These are phyloP conservation scores for Daldinia vernicosa DNA, from an alignment of 495 filamentous ascomycete species.

Conservation along the genomic window DNA sequence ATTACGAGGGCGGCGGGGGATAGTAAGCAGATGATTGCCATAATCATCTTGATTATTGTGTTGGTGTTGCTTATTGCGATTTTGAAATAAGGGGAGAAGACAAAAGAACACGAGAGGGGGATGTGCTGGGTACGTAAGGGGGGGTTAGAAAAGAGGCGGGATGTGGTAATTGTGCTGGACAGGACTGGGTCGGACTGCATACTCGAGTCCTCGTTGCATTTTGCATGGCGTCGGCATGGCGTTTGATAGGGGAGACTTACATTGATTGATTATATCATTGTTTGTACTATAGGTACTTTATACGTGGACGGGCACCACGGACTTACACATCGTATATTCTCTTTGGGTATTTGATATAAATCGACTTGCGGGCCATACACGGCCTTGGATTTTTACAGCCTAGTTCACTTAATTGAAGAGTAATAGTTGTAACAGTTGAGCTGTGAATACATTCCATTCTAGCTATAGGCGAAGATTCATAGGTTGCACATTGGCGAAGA, in stretches of 20 bases:
- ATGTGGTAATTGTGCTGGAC: conserved; percentile 5
- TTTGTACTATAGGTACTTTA: conserved; percentile 36
- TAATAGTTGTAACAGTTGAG: too few species aligned
- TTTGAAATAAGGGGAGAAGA: conserved; percentile 65
- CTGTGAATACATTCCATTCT: too few species aligned
- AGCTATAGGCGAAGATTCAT: background rate
- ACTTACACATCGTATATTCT: conserved; percentile 4
- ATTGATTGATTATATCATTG: conserved; percentile 8
- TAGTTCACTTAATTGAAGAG: too few species aligned
- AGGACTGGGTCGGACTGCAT: background rate
- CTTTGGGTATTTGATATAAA: conserved; percentile 33
- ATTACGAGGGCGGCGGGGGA: conserved; percentile 79
- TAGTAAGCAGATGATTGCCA: conserved; percentile 80
- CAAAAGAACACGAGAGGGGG: conserved; percentile 2
- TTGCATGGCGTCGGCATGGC: conserved; percentile 43
- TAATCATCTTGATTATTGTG: conserved; percentile 77
- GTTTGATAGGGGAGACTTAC: conserved; percentile 31
- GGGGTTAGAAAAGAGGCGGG: background rate
- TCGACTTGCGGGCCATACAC: conserved; percentile 7
- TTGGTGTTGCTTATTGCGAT: conserved; percentile 81
- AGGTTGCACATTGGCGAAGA: background rate
- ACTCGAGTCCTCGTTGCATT: conserved; percentile 38
- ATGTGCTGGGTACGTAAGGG: background rate
- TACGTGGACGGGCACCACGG: conserved; percentile 17
- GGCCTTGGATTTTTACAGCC: conserved; percentile 11